These are phyloP conservation scores for Lactarius sanguifluus DNA, from an alignment of 768 basidiomycete genomes.

Conservation along the genomic window DNA sequence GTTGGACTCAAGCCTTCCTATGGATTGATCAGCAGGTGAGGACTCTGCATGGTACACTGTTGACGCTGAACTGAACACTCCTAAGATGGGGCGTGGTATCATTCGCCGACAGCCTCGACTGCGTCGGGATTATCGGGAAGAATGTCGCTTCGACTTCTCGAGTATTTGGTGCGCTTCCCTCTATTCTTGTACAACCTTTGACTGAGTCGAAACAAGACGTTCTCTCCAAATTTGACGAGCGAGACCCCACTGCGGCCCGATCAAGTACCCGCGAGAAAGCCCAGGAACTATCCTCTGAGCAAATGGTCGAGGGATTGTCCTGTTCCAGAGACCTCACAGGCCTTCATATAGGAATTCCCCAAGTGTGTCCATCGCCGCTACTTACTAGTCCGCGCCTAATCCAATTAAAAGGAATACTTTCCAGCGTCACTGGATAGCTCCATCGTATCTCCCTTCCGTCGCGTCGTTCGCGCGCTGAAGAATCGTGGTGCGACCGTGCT, in stretches of 20 bases:
- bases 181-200: background rate
- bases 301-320: constrained; percentile 15
- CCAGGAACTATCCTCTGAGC: constrained; percentile 28
- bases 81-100: constrained; percentile 85
- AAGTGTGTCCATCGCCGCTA: constrained; percentile 42
- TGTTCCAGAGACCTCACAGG: constrained; percentile 41
- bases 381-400: background rate
- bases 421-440: constrained; percentile 58
- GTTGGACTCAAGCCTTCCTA: constrained; percentile 95
- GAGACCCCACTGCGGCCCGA: constrained; percentile 73
- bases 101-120: constrained; percentile 94
- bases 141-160: constrained; percentile 48
- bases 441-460: constrained; percentile 48
- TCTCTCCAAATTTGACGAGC: constrained; percentile 50
- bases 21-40: constrained; percentile 81
- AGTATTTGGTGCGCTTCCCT: constrained; percentile 61
- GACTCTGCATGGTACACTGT: constrained; percentile 15
- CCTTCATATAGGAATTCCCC: constrained; percentile 73
- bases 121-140: constrained; percentile 78
- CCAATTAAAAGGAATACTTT: constrained; percentile 65
- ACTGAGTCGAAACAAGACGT: constrained; percentile 34
- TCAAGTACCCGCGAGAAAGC: constrained; percentile 41
- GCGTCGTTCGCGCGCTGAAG: constrained; percentile 44
- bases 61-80: constrained; percentile 17
- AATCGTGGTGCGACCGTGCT: constrained; percentile 62